Percentiles rank a stretch among this genome's conserved stretches.
Evolutionary conservation across 2,329 filamentous ascomycete species (phyloP).

Genomic region (Neophaeococcomyces aloes): DNA sequence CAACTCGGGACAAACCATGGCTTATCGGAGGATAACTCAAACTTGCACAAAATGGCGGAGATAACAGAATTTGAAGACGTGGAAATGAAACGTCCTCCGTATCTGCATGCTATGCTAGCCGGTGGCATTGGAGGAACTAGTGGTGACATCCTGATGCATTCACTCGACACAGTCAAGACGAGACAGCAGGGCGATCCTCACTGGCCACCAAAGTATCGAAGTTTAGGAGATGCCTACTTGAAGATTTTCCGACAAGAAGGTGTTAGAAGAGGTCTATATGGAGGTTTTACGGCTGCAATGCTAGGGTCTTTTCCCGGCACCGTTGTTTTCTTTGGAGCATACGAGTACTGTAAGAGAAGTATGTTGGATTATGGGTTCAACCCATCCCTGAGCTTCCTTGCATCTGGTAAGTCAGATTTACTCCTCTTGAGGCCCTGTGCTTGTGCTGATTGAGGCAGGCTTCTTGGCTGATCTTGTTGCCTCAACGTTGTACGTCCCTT

Average conservation of each 20-base stretch:
- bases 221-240: conserved; percentile 78
- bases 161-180: conserved; percentile 95
- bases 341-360: conserved; percentile 85
- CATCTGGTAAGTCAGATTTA: conserved; percentile 54
- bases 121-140: conserved; percentile 86
- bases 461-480: conserved; percentile 87
- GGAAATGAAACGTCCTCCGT: conserved; percentile 43
- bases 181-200: conserved; percentile 93
- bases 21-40: conserved; percentile 15
- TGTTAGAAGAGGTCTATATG: conserved; percentile 72
- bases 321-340: conserved; percentile 88
- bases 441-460: conserved; percentile 40
- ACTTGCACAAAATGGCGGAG: conserved; percentile 19
- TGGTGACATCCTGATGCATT: conserved; percentile 98
- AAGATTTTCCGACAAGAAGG: conserved; percentile 93
- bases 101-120: conserved; percentile 75
- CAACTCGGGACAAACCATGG: conserved; percentile 22
- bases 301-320: conserved; percentile 89
- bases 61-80: conserved; percentile 17
- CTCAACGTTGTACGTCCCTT: conserved; percentile 88
- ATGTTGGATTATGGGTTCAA: conserved; percentile 78
- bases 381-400: conserved; percentile 73
- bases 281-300: conserved; percentile 85
- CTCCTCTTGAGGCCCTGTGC: neutral
- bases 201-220: conserved; percentile 84